These are phyloP conservation scores for Elongisporangium anandrum DNA, from an alignment of 352 stramenopile species.

Conservation along the genomic window DNA sequence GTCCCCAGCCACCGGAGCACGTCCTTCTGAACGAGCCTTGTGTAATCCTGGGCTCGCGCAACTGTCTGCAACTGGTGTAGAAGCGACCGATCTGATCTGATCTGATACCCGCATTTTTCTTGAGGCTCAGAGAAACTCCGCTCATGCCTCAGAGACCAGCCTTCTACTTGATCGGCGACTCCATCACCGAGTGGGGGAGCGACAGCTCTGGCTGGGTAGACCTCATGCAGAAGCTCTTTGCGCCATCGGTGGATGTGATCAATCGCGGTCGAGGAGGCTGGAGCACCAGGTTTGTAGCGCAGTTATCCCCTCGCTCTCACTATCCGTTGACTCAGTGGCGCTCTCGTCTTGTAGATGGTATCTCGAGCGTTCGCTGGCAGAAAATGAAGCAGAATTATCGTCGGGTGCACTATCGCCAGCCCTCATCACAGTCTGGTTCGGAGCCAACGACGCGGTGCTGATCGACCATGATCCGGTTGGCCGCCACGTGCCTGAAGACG, in stretches of 20 bases:
- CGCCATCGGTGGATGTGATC: constrained; percentile 35
- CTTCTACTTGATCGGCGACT: constrained; percentile 25
- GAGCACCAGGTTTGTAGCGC: constrained; percentile 30
- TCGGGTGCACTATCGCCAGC: constrained; percentile 15
- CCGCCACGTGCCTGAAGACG: constrained; percentile 32
- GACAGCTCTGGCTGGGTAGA: constrained; percentile 32
- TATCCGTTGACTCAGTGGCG: background rate
- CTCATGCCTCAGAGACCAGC: no score
- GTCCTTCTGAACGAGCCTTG: no score
- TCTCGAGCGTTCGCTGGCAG: constrained; percentile 30
- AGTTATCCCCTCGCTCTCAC: background rate
- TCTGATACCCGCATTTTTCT: no score
- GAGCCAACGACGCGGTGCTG: constrained; percentile 44
- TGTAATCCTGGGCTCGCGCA: no score
- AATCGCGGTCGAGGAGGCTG: constrained; percentile 42
- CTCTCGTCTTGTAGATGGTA: constrained; percentile 46
- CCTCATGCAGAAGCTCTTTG: constrained; percentile 31
- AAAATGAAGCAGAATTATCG: constrained; percentile 30
- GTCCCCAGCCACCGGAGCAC: no score
- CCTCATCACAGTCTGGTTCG: constrained; percentile 46
- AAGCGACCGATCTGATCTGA: no score
- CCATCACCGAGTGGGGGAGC: constrained; percentile 39
- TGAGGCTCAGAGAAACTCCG: no score
- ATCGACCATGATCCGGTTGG: constrained; percentile 12
- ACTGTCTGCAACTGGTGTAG: no score